These are phyloP conservation scores for Halenospora varia DNA, from an alignment of 495 filamentous ascomycete species.

Conservation along the genomic window DNA sequence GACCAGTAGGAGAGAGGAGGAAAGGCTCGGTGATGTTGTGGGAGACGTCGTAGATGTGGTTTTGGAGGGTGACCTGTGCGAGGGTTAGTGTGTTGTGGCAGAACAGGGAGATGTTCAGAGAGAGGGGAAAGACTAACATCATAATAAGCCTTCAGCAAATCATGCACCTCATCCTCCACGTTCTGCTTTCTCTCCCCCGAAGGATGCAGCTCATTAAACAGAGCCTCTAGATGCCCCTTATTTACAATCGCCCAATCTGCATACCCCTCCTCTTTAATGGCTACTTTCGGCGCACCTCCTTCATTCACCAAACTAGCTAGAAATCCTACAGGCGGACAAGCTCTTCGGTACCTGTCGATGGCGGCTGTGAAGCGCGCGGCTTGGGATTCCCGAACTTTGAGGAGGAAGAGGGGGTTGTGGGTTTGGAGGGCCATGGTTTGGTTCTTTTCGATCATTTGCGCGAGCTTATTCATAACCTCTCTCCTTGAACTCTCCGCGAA, in stretches of 20 bases:
- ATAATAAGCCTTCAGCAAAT: slow-evolving; percentile 25
- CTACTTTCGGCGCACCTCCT: background rate
- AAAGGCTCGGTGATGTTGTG: slow-evolving; percentile 19
- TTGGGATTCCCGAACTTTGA: background rate
- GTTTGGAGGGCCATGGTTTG: background rate
- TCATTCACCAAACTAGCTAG: background rate
- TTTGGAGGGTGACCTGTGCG: slow-evolving; percentile 9
- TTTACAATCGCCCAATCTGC: slow-evolving; percentile 7
- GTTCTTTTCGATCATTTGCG: background rate
- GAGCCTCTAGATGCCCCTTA: background rate
- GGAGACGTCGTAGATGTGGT: slow-evolving; percentile 15
- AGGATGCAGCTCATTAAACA: slow-evolving; percentile 22
- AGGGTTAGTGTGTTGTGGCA: background rate
- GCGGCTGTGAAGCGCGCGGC: background rate
- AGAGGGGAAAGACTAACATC: slow-evolving; percentile 1
- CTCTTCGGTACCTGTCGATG: background rate
- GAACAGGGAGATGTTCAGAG: background rate
- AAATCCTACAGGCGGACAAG: background rate
- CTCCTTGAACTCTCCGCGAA: background rate
- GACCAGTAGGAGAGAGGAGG: slow-evolving; percentile 13
- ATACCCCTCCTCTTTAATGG: background rate
- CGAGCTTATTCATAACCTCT: background rate
- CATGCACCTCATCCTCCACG: slow-evolving; percentile 25
- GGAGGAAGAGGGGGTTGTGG: background rate
- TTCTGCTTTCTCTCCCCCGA: slow-evolving; percentile 17